Evolutionary conservation across 73 alveolate species (phyloP), one percentile per base, ranked within the genome.

Genomic region (Diophrys appendiculata): DNA sequence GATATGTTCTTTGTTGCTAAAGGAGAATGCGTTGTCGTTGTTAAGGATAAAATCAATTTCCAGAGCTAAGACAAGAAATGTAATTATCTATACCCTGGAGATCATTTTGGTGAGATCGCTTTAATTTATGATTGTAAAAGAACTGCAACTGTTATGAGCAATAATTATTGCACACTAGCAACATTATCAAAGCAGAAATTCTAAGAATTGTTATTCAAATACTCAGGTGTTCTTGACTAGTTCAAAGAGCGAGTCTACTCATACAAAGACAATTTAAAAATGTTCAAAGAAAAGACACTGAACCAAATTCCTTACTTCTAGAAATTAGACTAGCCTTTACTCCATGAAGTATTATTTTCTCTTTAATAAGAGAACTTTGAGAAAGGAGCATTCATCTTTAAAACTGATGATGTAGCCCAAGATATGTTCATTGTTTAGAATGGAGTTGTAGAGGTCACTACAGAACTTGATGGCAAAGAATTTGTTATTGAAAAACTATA

Each of bases 11-110:
- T 89, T 54, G 52, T 89, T 5, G 88, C 93, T 0, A 79, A 69
- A 29, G 96, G 96, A 8, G 86, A 80, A 18, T 89, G 96, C 68
- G 78, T 33, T 2, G 91, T 89, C 13, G 28, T 52, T 27, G 83
- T 86, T 18, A 54, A 72, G 29, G 93, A 89, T 53, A 84, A 53
- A 52, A 31, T 65, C 0, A 70, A 72, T 8, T n/a, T 77, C 0
- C 68, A 43, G n/a, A 56, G 68, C 27, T 60, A 76, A 52, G 54
- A 53, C 24, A 84, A 54, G 13, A 69, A 77, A 54, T 34, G 68
- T 27, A 77, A 52, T 54, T 33, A 24, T 29, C 85, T 29, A 25
- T 77, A 2, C 78, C 87, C 86, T 11, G 93, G 93, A 11, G 81
- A 55, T 52, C 84, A 78, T 30, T 85, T 85, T 72, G 93, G 93